These are phyloP conservation scores for Sequoia sempervirens DNA, from an alignment of 75 land plant genomes.

Conservation along the genomic window DNA sequence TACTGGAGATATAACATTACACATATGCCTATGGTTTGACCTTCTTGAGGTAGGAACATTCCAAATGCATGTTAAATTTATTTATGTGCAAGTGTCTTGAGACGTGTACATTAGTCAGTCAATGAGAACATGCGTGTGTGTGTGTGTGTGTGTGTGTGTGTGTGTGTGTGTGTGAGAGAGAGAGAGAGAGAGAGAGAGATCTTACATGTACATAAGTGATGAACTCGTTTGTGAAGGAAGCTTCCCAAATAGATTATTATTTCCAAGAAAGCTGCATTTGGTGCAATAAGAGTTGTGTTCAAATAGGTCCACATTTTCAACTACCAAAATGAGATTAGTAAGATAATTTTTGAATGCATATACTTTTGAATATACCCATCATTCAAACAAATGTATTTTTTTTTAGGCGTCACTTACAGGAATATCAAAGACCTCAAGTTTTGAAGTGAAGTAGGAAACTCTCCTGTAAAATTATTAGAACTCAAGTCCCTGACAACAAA, in stretches of 20 bases:
- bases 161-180: no score
- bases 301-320: neutral
- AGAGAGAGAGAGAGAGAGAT: neutral
- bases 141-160: neutral
- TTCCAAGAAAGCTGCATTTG: constrained; percentile 4
- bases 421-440: neutral
- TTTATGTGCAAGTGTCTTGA: neutral
- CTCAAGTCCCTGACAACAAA: constrained; percentile 9
- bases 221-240: constrained; percentile 3
- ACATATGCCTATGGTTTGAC: neutral
- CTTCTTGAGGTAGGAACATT: neutral
- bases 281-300: neutral
- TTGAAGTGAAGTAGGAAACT: neutral
- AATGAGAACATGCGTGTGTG: neutral
- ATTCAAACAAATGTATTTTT: neutral
- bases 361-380: neutral
- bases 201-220: constrained; percentile 3
- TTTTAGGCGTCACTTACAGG: neutral
- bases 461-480: constrained; percentile 7
- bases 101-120: neutral
- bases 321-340: neutral
- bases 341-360: neutral
- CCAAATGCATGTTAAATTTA: neutral
- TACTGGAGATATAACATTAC: neutral
- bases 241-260: neutral